Evolutionary conservation across 768 basidiomycete genomes (phyloP).

Genomic region (Leccinum disarticulatum): DNA sequence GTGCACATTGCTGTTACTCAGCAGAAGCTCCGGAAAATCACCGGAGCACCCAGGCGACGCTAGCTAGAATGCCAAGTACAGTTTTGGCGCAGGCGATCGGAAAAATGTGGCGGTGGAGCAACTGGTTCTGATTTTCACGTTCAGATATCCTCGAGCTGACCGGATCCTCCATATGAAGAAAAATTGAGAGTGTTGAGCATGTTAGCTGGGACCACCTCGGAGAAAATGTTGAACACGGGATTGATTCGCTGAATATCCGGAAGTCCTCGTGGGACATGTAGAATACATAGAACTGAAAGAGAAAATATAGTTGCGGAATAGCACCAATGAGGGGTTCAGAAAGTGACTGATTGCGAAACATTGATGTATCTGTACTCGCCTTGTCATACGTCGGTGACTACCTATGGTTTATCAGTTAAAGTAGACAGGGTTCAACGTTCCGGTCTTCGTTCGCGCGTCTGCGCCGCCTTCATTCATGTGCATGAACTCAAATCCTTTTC

Average conservation of each 20-base stretch:
- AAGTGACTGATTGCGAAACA: neutral
- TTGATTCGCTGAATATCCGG: neutral
- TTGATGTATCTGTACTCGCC: neutral
- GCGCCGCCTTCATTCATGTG: neutral
- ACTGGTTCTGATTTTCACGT: neutral
- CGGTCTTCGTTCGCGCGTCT: neutral
- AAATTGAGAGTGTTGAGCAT: neutral
- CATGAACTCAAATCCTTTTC: neutral
- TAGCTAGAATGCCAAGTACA: neutral
- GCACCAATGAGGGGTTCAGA: neutral
- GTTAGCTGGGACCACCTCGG: neutral
- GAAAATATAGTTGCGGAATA: neutral
- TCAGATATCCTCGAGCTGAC: neutral
- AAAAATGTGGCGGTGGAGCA: neutral
- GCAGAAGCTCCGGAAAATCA: neutral
- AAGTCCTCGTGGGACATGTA: neutral
- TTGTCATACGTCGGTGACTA: neutral
- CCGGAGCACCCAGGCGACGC: neutral
- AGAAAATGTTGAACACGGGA: neutral
- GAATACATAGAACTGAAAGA: neutral
- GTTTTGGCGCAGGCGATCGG: neutral
- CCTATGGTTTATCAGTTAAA: neutral
- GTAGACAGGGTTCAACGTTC: neutral
- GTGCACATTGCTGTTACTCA: neutral
- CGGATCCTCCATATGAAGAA: neutral